Conservation (phyloP, 2,329 filamentous ascomycete species). For the Samsoniella hepiali region DNA sequence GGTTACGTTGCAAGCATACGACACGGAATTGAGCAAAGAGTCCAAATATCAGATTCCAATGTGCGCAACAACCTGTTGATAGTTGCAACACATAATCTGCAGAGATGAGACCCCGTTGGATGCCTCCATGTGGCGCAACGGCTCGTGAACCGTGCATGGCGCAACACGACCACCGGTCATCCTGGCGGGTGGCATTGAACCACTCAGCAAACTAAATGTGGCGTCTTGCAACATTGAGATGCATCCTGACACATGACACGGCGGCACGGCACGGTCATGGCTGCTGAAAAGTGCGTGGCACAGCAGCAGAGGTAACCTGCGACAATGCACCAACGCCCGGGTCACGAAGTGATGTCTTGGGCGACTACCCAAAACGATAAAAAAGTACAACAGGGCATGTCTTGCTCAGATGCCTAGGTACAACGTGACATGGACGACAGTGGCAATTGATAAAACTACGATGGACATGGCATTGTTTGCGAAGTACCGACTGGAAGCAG, state of each 20-base stretch:
- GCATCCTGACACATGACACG: background rate
- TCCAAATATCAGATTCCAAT: too few species aligned
- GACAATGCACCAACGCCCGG: background rate
- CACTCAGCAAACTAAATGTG: background rate
- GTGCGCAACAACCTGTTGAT: background rate
- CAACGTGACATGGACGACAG: constrained; percentile 9
- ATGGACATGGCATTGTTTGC: background rate
- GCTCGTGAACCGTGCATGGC: background rate
- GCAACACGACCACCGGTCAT: background rate
- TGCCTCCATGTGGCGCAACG: background rate
- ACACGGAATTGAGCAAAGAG: background rate
- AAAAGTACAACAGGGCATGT: background rate
- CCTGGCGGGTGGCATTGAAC: background rate
- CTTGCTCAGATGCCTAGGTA: background rate
- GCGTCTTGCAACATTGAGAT: background rate
- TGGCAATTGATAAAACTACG: background rate
- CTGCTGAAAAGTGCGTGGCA: background rate
- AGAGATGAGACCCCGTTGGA: background rate
- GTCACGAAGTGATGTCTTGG: background rate
- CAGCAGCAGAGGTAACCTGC: background rate
- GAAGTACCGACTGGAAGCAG: constrained; percentile 9
- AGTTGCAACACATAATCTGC: background rate
- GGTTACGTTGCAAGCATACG: background rate
- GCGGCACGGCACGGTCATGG: background rate
- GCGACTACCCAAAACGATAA: background rate